Evolutionary conservation across 2,329 filamentous ascomycete genomes (phyloP).

Genomic region (Sporothrix euskadiensis): DNA sequence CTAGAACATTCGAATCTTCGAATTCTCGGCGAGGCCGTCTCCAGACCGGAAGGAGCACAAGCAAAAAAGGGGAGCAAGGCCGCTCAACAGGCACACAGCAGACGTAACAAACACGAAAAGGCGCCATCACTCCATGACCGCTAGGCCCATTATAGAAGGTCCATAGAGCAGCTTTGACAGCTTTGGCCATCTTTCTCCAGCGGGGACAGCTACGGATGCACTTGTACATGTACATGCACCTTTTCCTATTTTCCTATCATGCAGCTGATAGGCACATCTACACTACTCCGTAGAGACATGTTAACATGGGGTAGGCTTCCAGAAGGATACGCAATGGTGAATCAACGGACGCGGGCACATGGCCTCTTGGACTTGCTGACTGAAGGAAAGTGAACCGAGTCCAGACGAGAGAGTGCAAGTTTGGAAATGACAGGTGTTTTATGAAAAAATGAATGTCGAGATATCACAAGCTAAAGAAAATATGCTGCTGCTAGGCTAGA

Average conservation of each 20-base stretch:
- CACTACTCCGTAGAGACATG: neutral
- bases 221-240: neutral
- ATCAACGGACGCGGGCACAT: neutral
- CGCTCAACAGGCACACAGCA: neutral
- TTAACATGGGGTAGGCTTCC: neutral
- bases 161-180: neutral
- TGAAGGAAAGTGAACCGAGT: neutral
- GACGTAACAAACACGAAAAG: too few species aligned
- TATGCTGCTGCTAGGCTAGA: neutral
- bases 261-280: neutral
- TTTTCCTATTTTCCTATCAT: neutral
- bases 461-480: neutral
- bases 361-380: neutral
- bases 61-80: neutral
- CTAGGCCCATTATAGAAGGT: constrained; percentile 22
- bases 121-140: neutral
- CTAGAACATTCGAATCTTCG: neutral
- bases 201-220: neutral
- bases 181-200: neutral
- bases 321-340: neutral
- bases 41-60: neutral
- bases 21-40: neutral
- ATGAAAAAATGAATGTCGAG: neutral
- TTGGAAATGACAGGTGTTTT: too few species aligned
- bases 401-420: neutral